A percentile compares a stretch with the other conserved stretches of the same genome.
Evolutionary conservation across 192 early-diverging fungal species (phyloP).

Genomic region (Coemansia sp.): DNA sequence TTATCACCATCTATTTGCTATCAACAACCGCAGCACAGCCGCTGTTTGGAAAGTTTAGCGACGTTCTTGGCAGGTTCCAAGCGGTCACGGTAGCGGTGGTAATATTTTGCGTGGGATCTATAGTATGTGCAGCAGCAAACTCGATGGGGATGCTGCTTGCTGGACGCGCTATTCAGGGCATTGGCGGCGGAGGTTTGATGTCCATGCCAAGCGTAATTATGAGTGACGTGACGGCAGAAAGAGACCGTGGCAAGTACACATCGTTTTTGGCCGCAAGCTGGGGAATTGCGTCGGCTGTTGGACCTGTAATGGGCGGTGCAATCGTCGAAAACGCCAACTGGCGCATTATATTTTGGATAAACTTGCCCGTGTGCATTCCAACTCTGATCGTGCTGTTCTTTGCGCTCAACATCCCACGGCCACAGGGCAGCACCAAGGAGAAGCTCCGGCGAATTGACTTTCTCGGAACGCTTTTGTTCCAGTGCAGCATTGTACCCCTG

Average conservation of each 20-base stretch:
- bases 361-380: conserved; percentile 53
- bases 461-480: conserved; percentile 59
- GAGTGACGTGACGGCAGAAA: conserved; percentile 62
- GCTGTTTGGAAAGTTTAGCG: conserved; percentile 76
- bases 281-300: conserved; percentile 60
- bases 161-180: conserved; percentile 66
- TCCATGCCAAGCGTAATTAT: conserved; percentile 65
- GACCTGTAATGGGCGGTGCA: conserved; percentile 62
- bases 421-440: conserved; percentile 24
- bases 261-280: conserved; percentile 58
- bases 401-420: conserved; percentile 48
- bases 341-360: conserved; percentile 65
- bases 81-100: conserved; percentile 47
- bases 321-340: conserved; percentile 58
- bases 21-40: conserved; percentile 76
- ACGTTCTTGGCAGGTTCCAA: conserved; percentile 74
- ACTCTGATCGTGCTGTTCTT: conserved; percentile 47
- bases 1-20: conserved; percentile 70
- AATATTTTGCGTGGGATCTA: conserved; percentile 59
- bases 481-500: conserved; percentile 61
- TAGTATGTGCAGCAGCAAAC: conserved; percentile 57
- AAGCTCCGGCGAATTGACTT: conserved; percentile 70
- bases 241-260: conserved; percentile 65
- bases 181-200: conserved; percentile 72
- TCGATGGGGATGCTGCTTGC: conserved; percentile 69